phyloP scores from a whole-genome alignment of 192 early-diverging fungal genomes.

The Coemansia sp. region DNA sequence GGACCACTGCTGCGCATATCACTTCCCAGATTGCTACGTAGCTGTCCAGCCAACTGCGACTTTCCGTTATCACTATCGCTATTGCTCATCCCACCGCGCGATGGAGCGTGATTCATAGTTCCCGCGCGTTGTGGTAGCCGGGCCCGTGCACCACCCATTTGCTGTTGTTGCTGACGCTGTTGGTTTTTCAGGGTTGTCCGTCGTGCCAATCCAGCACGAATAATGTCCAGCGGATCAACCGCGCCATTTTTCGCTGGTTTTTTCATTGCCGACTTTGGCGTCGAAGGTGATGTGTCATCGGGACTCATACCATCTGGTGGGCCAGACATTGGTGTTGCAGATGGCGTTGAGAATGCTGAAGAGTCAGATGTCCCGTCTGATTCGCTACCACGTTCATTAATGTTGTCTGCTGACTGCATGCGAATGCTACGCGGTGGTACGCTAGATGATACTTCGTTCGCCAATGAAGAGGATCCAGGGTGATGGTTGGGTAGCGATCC shows the following conservation, averaged over 20 bases:
- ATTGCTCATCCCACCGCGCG: conserved; percentile 9
- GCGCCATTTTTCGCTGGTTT: conserved; percentile 23
- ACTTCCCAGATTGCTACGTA: conserved; percentile 17
- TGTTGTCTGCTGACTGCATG: conserved; percentile 14
- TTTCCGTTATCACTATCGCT: not conserved
- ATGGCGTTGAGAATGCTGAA: conserved; percentile 14
- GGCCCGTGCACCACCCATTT: conserved; percentile 6
- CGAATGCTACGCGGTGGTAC: conserved; percentile 18
- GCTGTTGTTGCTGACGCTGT: conserved; percentile 22
- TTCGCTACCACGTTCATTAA: not conserved
- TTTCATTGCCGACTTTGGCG: conserved; percentile 34
- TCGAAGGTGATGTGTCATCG: conserved; percentile 1
- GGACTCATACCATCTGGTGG: conserved; percentile 8
- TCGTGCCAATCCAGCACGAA: conserved; percentile 44
- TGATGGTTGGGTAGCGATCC: conserved; percentile 11
- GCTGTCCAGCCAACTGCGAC: conserved; percentile 21
- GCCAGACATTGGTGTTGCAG: conserved; percentile 13
- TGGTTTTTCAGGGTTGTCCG: conserved; percentile 53
- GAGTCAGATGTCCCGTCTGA: conserved; percentile 5
- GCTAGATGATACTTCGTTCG: conserved; percentile 10
- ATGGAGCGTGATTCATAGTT: conserved; percentile 20
- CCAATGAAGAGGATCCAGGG: conserved; percentile 12
- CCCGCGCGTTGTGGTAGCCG: conserved; percentile 36
- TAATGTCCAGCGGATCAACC: conserved; percentile 53
- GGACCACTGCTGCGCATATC: conserved; percentile 7